Evolutionary conservation across 164 flowering plant species (phyloP).

Genomic region (Sedum album): DNA sequence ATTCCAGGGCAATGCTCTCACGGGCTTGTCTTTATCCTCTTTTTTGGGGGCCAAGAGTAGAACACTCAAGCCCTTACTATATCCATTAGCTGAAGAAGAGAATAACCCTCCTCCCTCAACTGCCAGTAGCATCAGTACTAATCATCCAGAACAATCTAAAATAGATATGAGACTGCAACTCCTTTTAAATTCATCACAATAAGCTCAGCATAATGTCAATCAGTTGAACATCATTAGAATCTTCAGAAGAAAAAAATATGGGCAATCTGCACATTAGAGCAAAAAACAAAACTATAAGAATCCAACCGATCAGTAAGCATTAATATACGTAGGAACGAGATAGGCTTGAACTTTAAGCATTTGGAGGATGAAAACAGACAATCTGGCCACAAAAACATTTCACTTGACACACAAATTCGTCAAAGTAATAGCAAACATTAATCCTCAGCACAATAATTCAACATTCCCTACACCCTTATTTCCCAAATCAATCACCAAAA

Average conservation of each 20-base stretch:
- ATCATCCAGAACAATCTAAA: conserved; percentile 32
- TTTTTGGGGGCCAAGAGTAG: conserved; percentile 59
- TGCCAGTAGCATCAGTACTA: conserved; percentile 88
- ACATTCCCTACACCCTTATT: background rate
- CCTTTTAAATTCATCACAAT: background rate
- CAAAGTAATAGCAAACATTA: background rate
- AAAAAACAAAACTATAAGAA: background rate
- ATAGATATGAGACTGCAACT: background rate
- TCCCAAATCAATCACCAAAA: too few species aligned
- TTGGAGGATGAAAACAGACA: background rate
- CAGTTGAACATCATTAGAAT: background rate
- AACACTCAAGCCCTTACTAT: conserved; percentile 85
- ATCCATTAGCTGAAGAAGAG: conserved; percentile 89
- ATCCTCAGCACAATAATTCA: background rate
- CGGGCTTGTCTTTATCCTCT: conserved; percentile 70
- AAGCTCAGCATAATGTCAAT: background rate
- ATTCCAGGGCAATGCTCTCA: conserved; percentile 89
- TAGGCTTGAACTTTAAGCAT: background rate
- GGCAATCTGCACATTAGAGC: background rate
- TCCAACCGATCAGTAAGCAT: background rate
- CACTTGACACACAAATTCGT: background rate
- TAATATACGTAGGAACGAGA: background rate
- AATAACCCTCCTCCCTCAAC: conserved; percentile 99
- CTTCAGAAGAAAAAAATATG: too few species aligned
- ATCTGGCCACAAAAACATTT: background rate